These are phyloP conservation scores for Juglanconis sp. DNA, from an alignment of 2,329 filamentous ascomycete genomes.

Conservation along the genomic window DNA sequence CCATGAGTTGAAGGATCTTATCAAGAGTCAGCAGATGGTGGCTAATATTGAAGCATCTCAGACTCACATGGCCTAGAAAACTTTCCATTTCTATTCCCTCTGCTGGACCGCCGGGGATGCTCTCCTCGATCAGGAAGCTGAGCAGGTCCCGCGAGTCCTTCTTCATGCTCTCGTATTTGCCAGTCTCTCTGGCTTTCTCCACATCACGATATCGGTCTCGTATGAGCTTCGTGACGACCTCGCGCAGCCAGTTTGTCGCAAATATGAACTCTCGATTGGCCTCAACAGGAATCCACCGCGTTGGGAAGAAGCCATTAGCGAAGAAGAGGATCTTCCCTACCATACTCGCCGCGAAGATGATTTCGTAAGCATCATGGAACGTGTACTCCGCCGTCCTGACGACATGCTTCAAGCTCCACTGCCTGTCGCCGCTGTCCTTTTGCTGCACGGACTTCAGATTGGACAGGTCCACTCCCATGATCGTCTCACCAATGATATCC, in stretches of 20 bases:
- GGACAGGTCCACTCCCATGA: too few species aligned
- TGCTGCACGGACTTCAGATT: too few species aligned
- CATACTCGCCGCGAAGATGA: slow-evolving; percentile 28
- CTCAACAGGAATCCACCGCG: slow-evolving; percentile 33
- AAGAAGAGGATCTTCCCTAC: slow-evolving; percentile 29
- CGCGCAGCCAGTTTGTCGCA: slow-evolving; percentile 31
- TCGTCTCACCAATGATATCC: slow-evolving; percentile 18
- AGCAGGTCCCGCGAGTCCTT: slow-evolving; percentile 21
- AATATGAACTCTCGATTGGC: slow-evolving; percentile 37
- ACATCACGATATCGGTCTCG: slow-evolving; percentile 27
- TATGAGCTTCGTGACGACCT: slow-evolving; percentile 31
- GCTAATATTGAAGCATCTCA: too few species aligned
- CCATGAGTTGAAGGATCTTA: slow-evolving; percentile 22
- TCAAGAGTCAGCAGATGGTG: too few species aligned
- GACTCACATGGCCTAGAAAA: slow-evolving; percentile 22
- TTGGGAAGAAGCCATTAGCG: slow-evolving; percentile 24
- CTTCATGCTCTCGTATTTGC: slow-evolving; percentile 11
- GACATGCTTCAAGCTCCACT: too few species aligned
- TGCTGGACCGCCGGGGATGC: slow-evolving; percentile 8
- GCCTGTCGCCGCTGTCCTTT: too few species aligned
- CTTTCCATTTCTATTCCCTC: slow-evolving; percentile 23
- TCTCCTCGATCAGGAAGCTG: slow-evolving; percentile 27
- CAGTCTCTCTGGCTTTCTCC: slow-evolving; percentile 21
- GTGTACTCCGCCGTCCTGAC: background rate
- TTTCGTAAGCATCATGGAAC: slow-evolving; percentile 30